These are phyloP conservation scores for Phytophthora pisi DNA, from an alignment of 352 stramenopile genomes.

Conservation along the genomic window DNA sequence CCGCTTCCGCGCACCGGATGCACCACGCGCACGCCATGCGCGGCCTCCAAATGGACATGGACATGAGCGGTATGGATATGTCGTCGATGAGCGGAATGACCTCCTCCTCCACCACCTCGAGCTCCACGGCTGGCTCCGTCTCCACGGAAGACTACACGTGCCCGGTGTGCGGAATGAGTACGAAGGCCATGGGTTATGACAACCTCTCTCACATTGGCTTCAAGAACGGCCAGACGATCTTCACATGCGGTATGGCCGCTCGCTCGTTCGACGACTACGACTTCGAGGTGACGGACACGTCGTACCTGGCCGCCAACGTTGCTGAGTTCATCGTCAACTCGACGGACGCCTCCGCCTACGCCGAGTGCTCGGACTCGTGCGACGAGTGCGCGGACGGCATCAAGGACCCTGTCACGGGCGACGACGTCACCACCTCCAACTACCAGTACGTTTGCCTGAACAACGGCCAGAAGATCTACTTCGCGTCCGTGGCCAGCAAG, in stretches of 20 bases:
- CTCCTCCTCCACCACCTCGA: constrained; percentile 15
- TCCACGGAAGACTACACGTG: constrained; percentile 48
- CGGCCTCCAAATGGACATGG: constrained; percentile 26
- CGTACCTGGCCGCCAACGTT: constrained; percentile 77
- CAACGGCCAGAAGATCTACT: constrained; percentile 88
- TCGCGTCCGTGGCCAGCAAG: constrained; percentile 65
- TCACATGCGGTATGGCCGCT: constrained; percentile 79
- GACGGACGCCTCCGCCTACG: constrained; percentile 38
- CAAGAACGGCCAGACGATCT: constrained; percentile 65
- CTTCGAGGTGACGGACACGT: constrained; percentile 65
- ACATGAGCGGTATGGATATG: constrained; percentile 35
- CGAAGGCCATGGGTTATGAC: constrained; percentile 55
- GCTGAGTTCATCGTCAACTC: constrained; percentile 49
- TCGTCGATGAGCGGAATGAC: constrained; percentile 29
- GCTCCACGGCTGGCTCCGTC: constrained; percentile 14
- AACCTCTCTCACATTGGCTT: constrained; percentile 71
- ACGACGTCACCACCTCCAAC: constrained; percentile 55
- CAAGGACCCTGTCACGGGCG: constrained; percentile 71
- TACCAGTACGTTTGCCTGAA: constrained; percentile 75
- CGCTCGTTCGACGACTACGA: constrained; percentile 55
- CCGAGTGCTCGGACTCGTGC: constrained; percentile 46
- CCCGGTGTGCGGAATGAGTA: constrained; percentile 78
- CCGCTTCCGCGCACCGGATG: constrained; percentile 24
- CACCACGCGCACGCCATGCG: constrained; percentile 33
- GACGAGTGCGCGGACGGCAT: constrained; percentile 56